A percentile compares a stretch with the other conserved stretches of the same genome.
These are phyloP conservation scores for Gossypium gossypioides DNA, from an alignment of 441 rosid species.

Conservation along the genomic window DNA sequence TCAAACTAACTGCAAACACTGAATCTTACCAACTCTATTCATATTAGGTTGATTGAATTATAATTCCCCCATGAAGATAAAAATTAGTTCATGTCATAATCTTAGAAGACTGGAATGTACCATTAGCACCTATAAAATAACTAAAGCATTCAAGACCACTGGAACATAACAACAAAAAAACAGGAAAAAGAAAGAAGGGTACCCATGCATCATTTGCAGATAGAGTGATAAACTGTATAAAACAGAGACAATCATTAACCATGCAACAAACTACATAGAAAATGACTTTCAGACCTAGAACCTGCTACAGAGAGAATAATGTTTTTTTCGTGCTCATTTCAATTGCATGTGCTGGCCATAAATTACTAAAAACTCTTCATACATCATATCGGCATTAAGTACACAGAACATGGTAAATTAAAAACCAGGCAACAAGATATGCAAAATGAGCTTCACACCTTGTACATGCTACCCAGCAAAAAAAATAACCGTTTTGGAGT, in stretches of 20 bases:
- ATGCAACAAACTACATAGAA: background rate
- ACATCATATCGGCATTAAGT: background rate
- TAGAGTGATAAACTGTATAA: background rate
- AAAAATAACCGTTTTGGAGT: background rate
- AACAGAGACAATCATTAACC: background rate
- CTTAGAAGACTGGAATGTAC: background rate
- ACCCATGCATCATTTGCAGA: background rate
- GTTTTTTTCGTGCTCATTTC: background rate
- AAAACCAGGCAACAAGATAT: background rate
- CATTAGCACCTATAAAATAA: background rate
- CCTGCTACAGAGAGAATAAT: background rate
- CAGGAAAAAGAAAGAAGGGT: background rate
- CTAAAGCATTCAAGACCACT: constrained; percentile 9
- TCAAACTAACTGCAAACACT: background rate
- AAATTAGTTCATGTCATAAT: background rate
- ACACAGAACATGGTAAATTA: constrained; percentile 1
- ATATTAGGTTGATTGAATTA: background rate
- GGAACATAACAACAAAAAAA: background rate
- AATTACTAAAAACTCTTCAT: background rate
- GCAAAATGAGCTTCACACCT: background rate
- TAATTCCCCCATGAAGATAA: background rate
- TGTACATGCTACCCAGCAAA: background rate
- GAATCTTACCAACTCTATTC: background rate
- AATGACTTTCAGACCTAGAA: background rate
- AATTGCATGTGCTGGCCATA: constrained; percentile 4